These are phyloP conservation scores for Amanita fuliginea DNA, from an alignment of 768 basidiomycete species.

Conservation along the genomic window DNA sequence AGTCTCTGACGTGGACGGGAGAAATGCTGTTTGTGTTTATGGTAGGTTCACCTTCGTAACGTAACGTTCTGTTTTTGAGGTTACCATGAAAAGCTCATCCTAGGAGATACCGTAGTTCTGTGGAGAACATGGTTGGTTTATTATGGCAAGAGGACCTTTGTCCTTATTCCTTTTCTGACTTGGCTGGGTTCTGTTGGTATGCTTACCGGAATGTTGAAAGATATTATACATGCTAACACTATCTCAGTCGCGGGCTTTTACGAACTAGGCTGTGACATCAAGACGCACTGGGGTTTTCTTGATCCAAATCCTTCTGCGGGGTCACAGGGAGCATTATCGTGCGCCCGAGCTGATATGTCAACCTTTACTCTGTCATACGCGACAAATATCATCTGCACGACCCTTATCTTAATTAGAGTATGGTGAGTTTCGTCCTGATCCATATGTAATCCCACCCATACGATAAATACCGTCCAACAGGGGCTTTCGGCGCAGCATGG, in stretches of 20 bases:
- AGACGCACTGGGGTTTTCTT: slow-evolving; percentile 15
- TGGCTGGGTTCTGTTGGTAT: slow-evolving; percentile 19
- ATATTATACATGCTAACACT: neutral
- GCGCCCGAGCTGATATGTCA: slow-evolving; percentile 16
- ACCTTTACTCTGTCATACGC: slow-evolving; percentile 19
- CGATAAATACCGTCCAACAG: slow-evolving; percentile 4
- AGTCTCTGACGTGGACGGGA: slow-evolving; percentile 18
- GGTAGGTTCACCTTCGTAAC: slow-evolving; percentile 7
- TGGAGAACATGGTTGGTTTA: slow-evolving; percentile 20
- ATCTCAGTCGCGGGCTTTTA: slow-evolving; percentile 16
- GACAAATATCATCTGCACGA: slow-evolving; percentile 19
- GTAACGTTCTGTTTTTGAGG: neutral
- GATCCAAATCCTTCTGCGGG: slow-evolving; percentile 15
- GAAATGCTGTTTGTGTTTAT: slow-evolving; percentile 21
- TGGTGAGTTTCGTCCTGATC: slow-evolving; percentile 11
- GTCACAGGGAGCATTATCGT: slow-evolving; percentile 15
- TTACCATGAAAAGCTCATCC: slow-evolving; percentile 13
- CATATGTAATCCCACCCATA: neutral
- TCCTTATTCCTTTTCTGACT: slow-evolving; percentile 14
- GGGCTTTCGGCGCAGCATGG: slow-evolving; percentile 16
- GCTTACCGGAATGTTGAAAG: neutral
- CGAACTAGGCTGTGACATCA: slow-evolving; percentile 19
- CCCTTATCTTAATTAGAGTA: slow-evolving; percentile 16
- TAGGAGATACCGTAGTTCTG: slow-evolving; percentile 19
- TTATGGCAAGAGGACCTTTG: slow-evolving; percentile 8